phyloP scores from a whole-genome alignment of 164 flowering plant genomes.

The Cinnamomum micranthum region DNA sequence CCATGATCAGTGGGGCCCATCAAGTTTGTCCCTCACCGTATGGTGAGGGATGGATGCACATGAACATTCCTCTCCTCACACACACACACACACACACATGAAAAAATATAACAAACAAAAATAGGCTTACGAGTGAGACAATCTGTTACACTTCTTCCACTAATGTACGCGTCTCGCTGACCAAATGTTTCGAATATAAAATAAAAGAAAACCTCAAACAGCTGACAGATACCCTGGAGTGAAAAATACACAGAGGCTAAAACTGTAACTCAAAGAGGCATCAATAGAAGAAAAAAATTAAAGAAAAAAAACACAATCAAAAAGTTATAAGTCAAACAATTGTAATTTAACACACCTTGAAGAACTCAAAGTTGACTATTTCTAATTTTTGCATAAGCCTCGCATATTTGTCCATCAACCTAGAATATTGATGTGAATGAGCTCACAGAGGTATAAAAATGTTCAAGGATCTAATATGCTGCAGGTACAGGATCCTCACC shows the following conservation, averaged over 20 bases:
- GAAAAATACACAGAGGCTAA: conserved; percentile 23
- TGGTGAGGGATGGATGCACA: too few relatives aligned
- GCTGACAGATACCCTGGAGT: conserved; percentile 88
- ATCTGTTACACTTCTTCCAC: conserved; percentile 55
- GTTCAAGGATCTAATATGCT: background rate
- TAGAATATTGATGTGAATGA: conserved; percentile 16
- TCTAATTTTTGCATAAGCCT: conserved; percentile 98
- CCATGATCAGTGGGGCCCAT: too few relatives aligned
- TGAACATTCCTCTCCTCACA: too few relatives aligned
- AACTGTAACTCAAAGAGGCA: background rate
- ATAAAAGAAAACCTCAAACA: conserved; percentile 81
- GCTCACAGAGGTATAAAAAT: background rate
- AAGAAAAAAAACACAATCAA: background rate
- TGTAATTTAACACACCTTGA: conserved; percentile 53
- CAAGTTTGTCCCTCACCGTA: too few relatives aligned
- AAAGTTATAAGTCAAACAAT: too few relatives aligned
- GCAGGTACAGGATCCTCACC: conserved; percentile 38
- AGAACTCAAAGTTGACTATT: conserved; percentile 75
- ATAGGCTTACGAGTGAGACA: conserved; percentile 36
- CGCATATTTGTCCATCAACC: conserved; percentile 96
- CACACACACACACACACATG: too few relatives aligned
- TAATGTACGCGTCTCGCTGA: conserved; percentile 43
- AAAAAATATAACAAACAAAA: background rate
- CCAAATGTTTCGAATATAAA: conserved; percentile 76
- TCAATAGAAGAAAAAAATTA: background rate